A percentile compares a stretch with the other conserved stretches of the same genome.
Conservation (phyloP, 768 basidiomycete species). For the Tricholoma saponaceum region DNA sequence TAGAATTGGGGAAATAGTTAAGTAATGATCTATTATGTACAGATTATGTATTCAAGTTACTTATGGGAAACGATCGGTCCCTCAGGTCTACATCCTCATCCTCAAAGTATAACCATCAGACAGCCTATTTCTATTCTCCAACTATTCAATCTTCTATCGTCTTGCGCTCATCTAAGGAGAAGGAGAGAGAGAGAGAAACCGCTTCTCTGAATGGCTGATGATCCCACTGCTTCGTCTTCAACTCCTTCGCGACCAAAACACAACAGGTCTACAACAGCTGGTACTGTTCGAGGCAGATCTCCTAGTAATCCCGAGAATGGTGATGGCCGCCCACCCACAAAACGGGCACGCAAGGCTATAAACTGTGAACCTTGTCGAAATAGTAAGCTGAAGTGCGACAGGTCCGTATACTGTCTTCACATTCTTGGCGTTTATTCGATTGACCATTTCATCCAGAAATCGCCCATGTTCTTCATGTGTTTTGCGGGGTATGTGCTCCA, state of each 20-base stretch:
- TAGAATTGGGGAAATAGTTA: not conserved
- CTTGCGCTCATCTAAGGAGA: no score
- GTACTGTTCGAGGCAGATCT: slow-evolving; percentile 47
- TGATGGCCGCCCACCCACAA: slow-evolving; percentile 67
- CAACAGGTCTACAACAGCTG: slow-evolving; percentile 32
- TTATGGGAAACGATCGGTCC: slow-evolving; percentile 21
- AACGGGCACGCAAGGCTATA: slow-evolving; percentile 82
- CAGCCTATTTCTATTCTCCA: no score
- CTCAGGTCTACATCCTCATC: no score
- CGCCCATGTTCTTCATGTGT: slow-evolving; percentile 89
- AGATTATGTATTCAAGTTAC: not conserved
- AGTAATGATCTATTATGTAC: slow-evolving; percentile 10
- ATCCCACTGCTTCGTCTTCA: slow-evolving; percentile 32
- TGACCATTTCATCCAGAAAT: slow-evolving; percentile 44
- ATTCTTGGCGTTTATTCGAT: slow-evolving; percentile 8
- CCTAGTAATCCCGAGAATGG: slow-evolving; percentile 42
- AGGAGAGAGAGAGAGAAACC: no score
- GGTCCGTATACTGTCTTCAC: slow-evolving; percentile 37
- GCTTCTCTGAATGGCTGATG: slow-evolving; percentile 41
- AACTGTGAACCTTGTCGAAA: slow-evolving; percentile 88
- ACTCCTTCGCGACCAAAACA: slow-evolving; percentile 37
- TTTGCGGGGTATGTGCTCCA: slow-evolving; percentile 56
- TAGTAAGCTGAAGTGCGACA: slow-evolving; percentile 87
- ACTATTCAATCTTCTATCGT: no score
- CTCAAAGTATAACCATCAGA: no score